Conservation (phyloP, 164 flowering plant species). For the Malania oleifera region DNA sequence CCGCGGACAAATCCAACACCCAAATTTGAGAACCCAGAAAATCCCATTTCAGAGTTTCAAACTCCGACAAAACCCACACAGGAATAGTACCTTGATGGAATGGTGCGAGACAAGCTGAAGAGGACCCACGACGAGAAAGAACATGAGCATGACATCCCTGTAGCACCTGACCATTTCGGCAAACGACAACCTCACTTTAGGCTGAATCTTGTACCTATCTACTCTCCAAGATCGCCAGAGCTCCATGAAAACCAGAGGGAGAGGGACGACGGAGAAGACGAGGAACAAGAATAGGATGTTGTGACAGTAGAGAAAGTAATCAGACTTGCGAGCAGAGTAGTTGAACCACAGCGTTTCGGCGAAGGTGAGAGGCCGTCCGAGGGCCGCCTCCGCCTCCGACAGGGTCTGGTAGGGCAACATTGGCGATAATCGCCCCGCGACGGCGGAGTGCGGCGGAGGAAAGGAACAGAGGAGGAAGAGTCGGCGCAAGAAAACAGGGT, state of each 20-base stretch:
- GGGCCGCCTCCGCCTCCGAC: slow-evolving; percentile 48
- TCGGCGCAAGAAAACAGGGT: no score
- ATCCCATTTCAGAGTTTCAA: not conserved
- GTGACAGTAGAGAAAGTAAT: slow-evolving; percentile 69
- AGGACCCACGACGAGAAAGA: slow-evolving; percentile 68
- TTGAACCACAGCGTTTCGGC: slow-evolving; percentile 77
- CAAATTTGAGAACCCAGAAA: not conserved
- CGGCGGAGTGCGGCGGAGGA: not conserved
- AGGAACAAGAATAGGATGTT: slow-evolving; percentile 62
- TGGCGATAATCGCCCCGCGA: slow-evolving; percentile 9
- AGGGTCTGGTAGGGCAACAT: slow-evolving; percentile 68
- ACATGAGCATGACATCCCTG: slow-evolving; percentile 58
- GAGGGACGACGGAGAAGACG: slow-evolving; percentile 61
- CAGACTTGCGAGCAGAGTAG: slow-evolving; percentile 60
- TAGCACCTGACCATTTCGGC: slow-evolving; percentile 52
- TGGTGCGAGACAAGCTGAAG: slow-evolving; percentile 84
- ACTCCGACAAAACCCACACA: not conserved
- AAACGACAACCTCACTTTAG: slow-evolving; percentile 45
- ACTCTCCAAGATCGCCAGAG: slow-evolving; percentile 26
- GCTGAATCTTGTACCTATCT: slow-evolving; percentile 67
- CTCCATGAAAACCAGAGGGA: slow-evolving; percentile 53
- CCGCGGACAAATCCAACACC: not conserved
- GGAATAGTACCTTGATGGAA: slow-evolving; percentile 33
- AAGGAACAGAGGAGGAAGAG: no score
- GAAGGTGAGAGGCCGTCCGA: slow-evolving; percentile 54